These are phyloP conservation scores for Aquanectria penicillioides DNA, from an alignment of 2,329 filamentous ascomycete species.

Conservation along the genomic window DNA sequence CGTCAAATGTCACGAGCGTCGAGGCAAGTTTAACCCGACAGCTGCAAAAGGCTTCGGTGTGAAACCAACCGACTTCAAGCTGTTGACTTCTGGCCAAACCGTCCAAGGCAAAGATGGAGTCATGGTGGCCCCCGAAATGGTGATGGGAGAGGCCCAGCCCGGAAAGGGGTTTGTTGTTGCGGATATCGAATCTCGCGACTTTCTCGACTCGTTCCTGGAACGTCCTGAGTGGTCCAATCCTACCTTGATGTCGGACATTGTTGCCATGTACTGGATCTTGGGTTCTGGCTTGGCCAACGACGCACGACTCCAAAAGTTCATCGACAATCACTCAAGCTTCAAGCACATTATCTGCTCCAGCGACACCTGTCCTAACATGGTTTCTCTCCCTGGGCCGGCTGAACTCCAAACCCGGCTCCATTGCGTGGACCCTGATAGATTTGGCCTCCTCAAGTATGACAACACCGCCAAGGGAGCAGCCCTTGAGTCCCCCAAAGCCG, in stretches of 20 bases:
- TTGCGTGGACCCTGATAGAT: slow-evolving; percentile 78
- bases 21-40: slow-evolving; percentile 81
- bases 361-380: slow-evolving; percentile 79
- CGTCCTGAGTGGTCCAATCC: slow-evolving; percentile 77
- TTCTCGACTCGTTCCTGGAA: slow-evolving; percentile 74
- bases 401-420: slow-evolving; percentile 74
- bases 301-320: slow-evolving; percentile 73
- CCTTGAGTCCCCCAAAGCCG: slow-evolving; percentile 42
- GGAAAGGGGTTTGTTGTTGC: slow-evolving; percentile 82
- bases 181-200: slow-evolving; percentile 77
- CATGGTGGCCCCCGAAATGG: slow-evolving; percentile 85
- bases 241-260: slow-evolving; percentile 73
- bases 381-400: slow-evolving; percentile 75
- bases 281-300: slow-evolving; percentile 74
- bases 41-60: slow-evolving; percentile 75
- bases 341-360: slow-evolving; percentile 82
- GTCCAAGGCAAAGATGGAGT: slow-evolving; percentile 72
- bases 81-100: slow-evolving; percentile 70
- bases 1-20: slow-evolving; percentile 76
- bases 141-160: slow-evolving; percentile 73
- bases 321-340: slow-evolving; percentile 66
- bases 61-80: slow-evolving; percentile 63
- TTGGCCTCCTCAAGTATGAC: slow-evolving; percentile 74
- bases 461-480: slow-evolving; percentile 52
- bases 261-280: slow-evolving; percentile 83